These are phyloP conservation scores for Kwoniella dejecticola DNA, from an alignment of 768 basidiomycete genomes.

Conservation along the genomic window DNA sequence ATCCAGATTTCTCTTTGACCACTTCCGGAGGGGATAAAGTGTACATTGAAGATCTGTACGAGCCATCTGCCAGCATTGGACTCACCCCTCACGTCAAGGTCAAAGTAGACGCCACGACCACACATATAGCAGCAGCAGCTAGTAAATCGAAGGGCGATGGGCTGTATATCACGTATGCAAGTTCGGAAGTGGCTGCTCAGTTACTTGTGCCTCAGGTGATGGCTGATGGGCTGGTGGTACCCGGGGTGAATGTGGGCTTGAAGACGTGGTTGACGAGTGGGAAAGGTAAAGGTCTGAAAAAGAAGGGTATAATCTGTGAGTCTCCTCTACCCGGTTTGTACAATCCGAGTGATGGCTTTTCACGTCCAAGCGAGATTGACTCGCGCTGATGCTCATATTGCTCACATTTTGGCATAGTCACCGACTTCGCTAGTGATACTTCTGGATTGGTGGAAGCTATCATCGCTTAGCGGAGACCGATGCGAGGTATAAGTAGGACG, in stretches of 20 bases:
- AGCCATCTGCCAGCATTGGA: conserved; percentile 2
- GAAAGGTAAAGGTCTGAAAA: conserved; percentile 15
- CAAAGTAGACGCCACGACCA: conserved; percentile 11
- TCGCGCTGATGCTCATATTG: too few relatives aligned
- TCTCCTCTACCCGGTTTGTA: too few relatives aligned
- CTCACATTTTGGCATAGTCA: too few relatives aligned
- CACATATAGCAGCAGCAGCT: not conserved
- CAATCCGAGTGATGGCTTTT: too few relatives aligned
- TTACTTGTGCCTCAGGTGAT: conserved; percentile 10
- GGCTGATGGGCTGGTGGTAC: conserved; percentile 11
- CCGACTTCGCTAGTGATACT: conserved; percentile 17
- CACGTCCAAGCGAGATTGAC: too few relatives aligned
- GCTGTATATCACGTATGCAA: conserved; percentile 15
- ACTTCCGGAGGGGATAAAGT: not conserved
- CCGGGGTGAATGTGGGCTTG: conserved; percentile 16
- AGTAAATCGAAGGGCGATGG: conserved; percentile 5
- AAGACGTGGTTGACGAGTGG: conserved; percentile 13
- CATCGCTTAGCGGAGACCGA: conserved; percentile 5
- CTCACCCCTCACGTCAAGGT: conserved; percentile 7
- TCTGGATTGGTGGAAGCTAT: conserved; percentile 18
- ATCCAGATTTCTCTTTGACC: conserved; percentile 3
- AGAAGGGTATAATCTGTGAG: conserved; percentile 24
- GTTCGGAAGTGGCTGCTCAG: conserved; percentile 7
- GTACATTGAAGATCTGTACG: conserved; percentile 22
- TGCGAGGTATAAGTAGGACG: too few relatives aligned